Conservation (phyloP, 352 stramenopile genomes). For the Phytophthora nicotianae region DNA sequence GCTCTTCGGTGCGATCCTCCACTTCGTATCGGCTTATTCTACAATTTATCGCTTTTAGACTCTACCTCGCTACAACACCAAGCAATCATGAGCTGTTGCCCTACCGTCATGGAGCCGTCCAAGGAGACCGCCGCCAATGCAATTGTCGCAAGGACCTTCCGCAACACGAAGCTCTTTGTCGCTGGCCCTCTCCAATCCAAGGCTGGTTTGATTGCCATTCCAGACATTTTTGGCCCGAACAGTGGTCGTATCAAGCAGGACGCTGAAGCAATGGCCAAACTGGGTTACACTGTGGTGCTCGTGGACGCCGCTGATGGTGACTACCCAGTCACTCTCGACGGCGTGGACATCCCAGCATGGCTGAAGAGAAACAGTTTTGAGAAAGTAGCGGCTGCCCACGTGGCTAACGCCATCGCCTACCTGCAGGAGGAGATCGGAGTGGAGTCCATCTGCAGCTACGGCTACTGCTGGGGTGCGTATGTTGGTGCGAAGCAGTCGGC, state of each 20-base stretch:
- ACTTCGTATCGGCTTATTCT: neutral
- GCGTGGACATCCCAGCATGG: constrained; percentile 10
- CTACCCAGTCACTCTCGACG: constrained; percentile 21
- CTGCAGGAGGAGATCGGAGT: constrained; percentile 32
- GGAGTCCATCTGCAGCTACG: constrained; percentile 35
- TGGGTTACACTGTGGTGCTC: constrained; percentile 55
- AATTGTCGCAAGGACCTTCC: constrained; percentile 33
- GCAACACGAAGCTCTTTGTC: constrained; percentile 46
- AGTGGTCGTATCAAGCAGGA: constrained; percentile 62
- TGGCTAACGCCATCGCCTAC: constrained; percentile 35
- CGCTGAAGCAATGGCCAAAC: constrained; percentile 44
- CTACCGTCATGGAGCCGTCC: constrained; percentile 33
- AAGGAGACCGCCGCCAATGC: constrained; percentile 12
- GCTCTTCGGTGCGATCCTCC: neutral
- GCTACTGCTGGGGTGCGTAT: constrained; percentile 50
- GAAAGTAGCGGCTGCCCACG: neutral
- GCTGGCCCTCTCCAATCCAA: constrained; percentile 30
- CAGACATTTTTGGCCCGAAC: constrained; percentile 55
- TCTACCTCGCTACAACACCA: neutral
- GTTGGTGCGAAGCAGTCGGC: constrained; percentile 16
- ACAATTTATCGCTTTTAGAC: neutral
- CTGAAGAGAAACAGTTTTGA: constrained; percentile 27
- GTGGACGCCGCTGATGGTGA: constrained; percentile 49
- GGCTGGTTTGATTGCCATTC: constrained; percentile 46
- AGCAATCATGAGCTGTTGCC: constrained; percentile 50